Conservation (phyloP, 768 basidiomycete genomes). For the Jaapia argillacea region DNA sequence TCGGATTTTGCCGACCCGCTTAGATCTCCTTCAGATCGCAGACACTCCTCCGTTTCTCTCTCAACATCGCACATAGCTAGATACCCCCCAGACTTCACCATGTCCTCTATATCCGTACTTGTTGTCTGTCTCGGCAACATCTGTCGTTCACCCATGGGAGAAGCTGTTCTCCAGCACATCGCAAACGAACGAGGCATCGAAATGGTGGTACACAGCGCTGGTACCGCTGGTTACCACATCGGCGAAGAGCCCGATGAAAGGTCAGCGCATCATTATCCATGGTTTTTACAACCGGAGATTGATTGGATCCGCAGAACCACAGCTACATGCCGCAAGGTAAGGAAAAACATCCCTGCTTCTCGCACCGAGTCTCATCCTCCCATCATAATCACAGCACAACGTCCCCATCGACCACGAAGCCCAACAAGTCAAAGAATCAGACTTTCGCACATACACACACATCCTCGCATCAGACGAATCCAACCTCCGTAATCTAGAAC, state of each 20-base stretch:
- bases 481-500: conserved; percentile 56
- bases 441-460: conserved; percentile 71
- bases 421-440: conserved; percentile 50
- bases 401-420: conserved; percentile 64
- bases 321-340: conserved; percentile 60
- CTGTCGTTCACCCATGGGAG: conserved; percentile 88
- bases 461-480: conserved; percentile 79
- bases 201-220: conserved; percentile 72
- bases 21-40: neutral
- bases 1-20: neutral
- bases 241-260: conserved; percentile 80
- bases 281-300: neutral
- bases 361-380: too few species aligned
- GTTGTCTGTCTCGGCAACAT: conserved; percentile 81
- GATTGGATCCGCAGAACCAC: conserved; percentile 39
- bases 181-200: conserved; percentile 58
- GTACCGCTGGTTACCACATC: conserved; percentile 76
- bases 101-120: conserved; percentile 34
- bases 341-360: conserved; percentile 4
- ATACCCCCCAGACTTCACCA: too few species aligned
- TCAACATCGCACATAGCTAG: too few species aligned
- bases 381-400: conserved; percentile 37
- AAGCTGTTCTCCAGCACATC: conserved; percentile 69
- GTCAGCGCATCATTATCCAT: conserved; percentile 24
- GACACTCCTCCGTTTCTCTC: too few species aligned